Base-by-base conservation (phyloP, 257 asterid species). In the Vinca minor region DNA sequence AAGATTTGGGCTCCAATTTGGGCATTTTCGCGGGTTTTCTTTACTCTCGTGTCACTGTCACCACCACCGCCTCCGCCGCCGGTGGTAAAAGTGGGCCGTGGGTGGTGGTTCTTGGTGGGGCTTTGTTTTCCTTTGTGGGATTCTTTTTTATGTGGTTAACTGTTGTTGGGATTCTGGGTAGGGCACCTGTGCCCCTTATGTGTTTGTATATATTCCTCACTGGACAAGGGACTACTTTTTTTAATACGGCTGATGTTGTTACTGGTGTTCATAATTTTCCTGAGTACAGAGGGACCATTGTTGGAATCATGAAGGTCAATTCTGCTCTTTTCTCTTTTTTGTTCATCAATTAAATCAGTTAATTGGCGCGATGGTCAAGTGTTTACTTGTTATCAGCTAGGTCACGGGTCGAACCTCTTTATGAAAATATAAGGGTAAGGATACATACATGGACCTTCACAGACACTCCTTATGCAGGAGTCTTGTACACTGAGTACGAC, bases 241-340 rank as follows among this genome's bases (percentile, higher is more conserved):
- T 89, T 74, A 92, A 85, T 59, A 89, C 96, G 57, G 96, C 89
- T 0, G 81, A 92, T 63, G 95, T 92, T 45, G 98, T 92, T 4
- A 82, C 98, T 17, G 84, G 94, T 21, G 96, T 92, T 57, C 75
- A 71, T 76, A 92, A 92, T 65, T 89, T 89, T 42, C 94, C 94
- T 0, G 72, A 69, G 1, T 82, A 85, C 57, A 75, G 82, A 62
- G 96, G 98, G 8, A 92, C 96, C 15, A 67, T 83, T 46, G 91
- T 92, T 72, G 96, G 96, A 20, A 89, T 92, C 28, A 89, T 92
- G 96, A 92, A 92, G 96, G 96, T 91, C 71, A 0, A 34, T 42
- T 49, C 28, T n/a, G n/a, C n/a, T 20, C 26, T 41, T 18, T 38
- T 39, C 8, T n/a, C 23, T 25, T 4, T 11, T 14, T 12, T 12